Percentiles rank a stretch among this genome's conserved stretches.
These are phyloP conservation scores for Sechiopsis laciniata DNA, from an alignment of 306 rosid genomes.

Conservation along the genomic window DNA sequence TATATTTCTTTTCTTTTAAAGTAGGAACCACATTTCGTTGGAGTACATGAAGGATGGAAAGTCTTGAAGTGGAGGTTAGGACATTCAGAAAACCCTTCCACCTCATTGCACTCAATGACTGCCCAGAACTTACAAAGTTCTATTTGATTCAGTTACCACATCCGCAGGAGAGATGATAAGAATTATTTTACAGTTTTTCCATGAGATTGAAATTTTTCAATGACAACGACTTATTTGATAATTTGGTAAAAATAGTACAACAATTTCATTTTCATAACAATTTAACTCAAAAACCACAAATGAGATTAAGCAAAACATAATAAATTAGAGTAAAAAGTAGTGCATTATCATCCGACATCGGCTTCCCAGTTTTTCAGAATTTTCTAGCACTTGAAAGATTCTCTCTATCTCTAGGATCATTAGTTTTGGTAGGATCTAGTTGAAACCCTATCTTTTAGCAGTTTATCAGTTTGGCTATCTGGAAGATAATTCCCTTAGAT, in stretches of 20 bases:
- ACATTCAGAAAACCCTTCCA: neutral
- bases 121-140: neutral
- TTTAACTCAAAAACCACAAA: neutral
- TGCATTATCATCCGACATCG: neutral
- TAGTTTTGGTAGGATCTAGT: too few species aligned
- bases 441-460: too few species aligned
- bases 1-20: neutral
- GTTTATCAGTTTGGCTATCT: too few species aligned
- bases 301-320: neutral
- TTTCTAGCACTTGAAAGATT: too few species aligned
- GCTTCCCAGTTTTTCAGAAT: too few species aligned
- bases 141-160: neutral
- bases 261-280: neutral
- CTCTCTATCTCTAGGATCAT: too few species aligned
- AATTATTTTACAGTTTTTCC: neutral
- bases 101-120: too few species aligned
- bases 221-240: neutral
- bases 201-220: neutral
- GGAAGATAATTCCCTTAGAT: too few species aligned
- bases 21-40: neutral
- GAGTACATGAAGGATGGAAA: neutral
- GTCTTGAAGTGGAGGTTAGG: neutral
- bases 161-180: neutral
- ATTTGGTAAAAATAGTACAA: neutral
- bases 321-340: neutral